These are phyloP conservation scores for Brettanomyces naardenensis DNA, from an alignment of 805 yeast genomes.

Conservation along the genomic window DNA sequence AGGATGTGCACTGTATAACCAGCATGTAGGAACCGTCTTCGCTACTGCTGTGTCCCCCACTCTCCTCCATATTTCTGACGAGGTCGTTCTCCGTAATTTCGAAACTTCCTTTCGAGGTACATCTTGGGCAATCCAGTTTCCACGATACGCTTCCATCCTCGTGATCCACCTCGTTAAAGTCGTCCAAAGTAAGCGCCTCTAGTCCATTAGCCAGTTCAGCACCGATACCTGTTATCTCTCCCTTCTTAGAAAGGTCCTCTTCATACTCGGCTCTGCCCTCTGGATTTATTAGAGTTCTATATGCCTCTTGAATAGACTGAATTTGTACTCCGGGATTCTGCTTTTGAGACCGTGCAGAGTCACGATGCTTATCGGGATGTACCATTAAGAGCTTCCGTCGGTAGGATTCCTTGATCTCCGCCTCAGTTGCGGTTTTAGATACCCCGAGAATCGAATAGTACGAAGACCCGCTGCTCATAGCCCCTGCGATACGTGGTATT, in stretches of 20 bases:
- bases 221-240: constrained; percentile 28
- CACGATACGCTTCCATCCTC: constrained; percentile 27
- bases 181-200: constrained; percentile 60
- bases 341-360: background rate
- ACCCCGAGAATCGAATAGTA: constrained; percentile 58
- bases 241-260: constrained; percentile 26
- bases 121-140: constrained; percentile 59
- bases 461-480: no score
- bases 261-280: constrained; percentile 44
- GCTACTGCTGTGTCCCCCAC: constrained; percentile 27
- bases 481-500: no score
- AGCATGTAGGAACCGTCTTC: constrained; percentile 38
- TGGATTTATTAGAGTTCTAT: constrained; percentile 40
- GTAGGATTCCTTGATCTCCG: constrained; percentile 57
- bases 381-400: constrained; percentile 44
- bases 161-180: constrained; percentile 34
- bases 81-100: constrained; percentile 53
- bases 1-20: constrained; percentile 70
- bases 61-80: constrained; percentile 34
- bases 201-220: constrained; percentile 55
- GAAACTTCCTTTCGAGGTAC: constrained; percentile 47
- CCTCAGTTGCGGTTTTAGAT: constrained; percentile 26
- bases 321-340: constrained; percentile 3
- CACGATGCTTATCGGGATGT: constrained; percentile 70
- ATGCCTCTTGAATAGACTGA: constrained; percentile 55